Percentiles rank a stretch among this genome's conserved stretches.
These are phyloP conservation scores for Domatiomyces catenatus DNA, from an alignment of 2,329 filamentous ascomycete genomes.

Conservation along the genomic window DNA sequence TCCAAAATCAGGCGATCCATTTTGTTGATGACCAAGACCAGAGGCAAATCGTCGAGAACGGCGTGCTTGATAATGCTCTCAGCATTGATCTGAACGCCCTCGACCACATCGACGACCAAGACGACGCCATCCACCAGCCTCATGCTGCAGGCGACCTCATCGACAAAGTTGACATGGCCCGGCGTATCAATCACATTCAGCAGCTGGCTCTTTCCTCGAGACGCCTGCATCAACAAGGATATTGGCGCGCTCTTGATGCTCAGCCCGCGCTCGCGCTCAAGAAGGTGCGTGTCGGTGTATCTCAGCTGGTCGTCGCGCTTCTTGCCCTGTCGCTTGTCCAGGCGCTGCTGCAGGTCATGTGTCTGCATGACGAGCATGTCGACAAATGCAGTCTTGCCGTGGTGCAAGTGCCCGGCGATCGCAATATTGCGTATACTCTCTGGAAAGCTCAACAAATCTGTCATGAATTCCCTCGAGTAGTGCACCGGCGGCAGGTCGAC, in stretches of 20 bases:
- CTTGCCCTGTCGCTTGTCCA: constrained; percentile 68
- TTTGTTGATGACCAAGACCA: constrained; percentile 91
- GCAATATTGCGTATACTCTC: constrained; percentile 89
- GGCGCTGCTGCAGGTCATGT: constrained; percentile 64
- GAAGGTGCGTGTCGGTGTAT: constrained; percentile 81
- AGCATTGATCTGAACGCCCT: constrained; percentile 96
- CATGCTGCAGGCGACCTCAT: constrained; percentile 81
- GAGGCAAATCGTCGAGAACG: constrained; percentile 71
- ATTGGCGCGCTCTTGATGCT: constrained; percentile 91
- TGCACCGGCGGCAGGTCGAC: constrained; percentile 74
- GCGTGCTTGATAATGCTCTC: constrained; percentile 96
- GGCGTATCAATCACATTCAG: constrained; percentile 93
- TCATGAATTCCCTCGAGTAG: constrained; percentile 83
- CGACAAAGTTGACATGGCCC: constrained; percentile 95
- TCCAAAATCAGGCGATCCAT: constrained; percentile 91
- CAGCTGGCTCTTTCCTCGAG: constrained; percentile 85
- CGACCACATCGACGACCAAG: constrained; percentile 86
- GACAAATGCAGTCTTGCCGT: constrained; percentile 96
- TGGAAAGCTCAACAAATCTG: constrained; percentile 88
- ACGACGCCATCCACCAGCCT: constrained; percentile 84
- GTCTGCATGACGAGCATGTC: constrained; percentile 96
- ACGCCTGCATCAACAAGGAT: constrained; percentile 76
- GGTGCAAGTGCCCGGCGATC: constrained; percentile 81
- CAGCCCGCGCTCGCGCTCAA: constrained; percentile 77
- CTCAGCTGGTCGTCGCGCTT: constrained; percentile 77